Evolutionary conservation across 1,284 basidiomycete species (phyloP).

Genomic region (Kwoniella shivajii): DNA sequence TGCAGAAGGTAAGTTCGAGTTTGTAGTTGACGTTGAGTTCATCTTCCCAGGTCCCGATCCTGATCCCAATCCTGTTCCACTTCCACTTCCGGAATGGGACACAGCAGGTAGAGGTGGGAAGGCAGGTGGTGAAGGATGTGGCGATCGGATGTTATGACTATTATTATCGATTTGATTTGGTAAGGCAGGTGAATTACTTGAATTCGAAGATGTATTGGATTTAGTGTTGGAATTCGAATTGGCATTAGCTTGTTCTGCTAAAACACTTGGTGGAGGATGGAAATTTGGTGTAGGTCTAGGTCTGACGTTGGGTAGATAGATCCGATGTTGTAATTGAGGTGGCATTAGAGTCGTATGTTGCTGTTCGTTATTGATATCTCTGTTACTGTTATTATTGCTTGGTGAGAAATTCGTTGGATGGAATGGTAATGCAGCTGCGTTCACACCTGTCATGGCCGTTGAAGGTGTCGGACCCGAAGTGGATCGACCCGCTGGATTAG

Average conservation of each 20-base stretch:
- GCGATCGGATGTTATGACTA: conserved; percentile 7
- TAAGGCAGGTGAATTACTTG: conserved; percentile 6
- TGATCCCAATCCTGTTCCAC: too few species aligned
- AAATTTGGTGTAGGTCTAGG: conserved; percentile 46
- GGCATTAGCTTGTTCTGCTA: conserved; percentile 34
- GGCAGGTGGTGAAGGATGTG: conserved; percentile 33
- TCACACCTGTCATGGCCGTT: conserved; percentile 26
- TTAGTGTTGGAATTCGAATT: conserved; percentile 3
- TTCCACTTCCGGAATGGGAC: background rate
- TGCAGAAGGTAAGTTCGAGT: conserved; percentile 16
- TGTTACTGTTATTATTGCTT: background rate
- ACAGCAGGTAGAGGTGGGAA: conserved; percentile 47
- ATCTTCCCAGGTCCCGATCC: too few species aligned
- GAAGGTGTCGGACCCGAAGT: conserved; percentile 9
- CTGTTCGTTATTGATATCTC: conserved; percentile 12
- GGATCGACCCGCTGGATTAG: conserved; percentile 4
- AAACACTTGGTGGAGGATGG: conserved; percentile 45
- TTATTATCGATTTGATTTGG: background rate
- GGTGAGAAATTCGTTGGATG: conserved; percentile 28
- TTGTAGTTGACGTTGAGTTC: too few species aligned
- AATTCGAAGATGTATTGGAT: background rate
- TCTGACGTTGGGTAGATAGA: conserved; percentile 50
- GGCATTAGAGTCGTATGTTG: conserved; percentile 52
- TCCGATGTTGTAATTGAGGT: conserved; percentile 53
- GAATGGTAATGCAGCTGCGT: conserved; percentile 45